Evolutionary conservation across 257 asterid genomes (phyloP).

Genomic region (Plantago ovata): DNA sequence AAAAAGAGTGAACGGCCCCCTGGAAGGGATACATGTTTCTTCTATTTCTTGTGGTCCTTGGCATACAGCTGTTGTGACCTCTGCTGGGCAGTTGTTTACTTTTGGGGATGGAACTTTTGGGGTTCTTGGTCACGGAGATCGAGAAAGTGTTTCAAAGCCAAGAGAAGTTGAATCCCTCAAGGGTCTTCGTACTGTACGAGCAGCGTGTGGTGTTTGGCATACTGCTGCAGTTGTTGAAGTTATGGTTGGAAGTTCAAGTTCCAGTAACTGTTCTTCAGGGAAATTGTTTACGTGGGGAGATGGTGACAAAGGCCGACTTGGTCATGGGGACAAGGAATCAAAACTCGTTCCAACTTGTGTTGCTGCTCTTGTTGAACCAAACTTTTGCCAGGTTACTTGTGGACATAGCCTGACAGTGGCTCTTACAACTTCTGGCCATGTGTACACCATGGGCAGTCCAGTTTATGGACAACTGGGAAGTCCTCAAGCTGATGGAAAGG

Average conservation of each 20-base stretch:
- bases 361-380: conserved; percentile 88
- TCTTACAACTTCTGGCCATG: conserved; percentile 85
- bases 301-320: conserved; percentile 85
- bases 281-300: conserved; percentile 97
- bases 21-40: conserved; percentile 82
- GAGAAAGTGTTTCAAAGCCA: conserved; percentile 60
- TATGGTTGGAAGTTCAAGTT: conserved; percentile 83
- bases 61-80: conserved; percentile 94
- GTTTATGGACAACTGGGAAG: conserved; percentile 91
- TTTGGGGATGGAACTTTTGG: conserved; percentile 96
- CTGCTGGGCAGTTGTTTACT: conserved; percentile 89
- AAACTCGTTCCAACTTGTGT: conserved; percentile 89
- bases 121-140: conserved; percentile 92
- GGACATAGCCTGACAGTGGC: conserved; percentile 94
- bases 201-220: conserved; percentile 95
- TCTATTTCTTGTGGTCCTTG: conserved; percentile 90
- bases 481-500: conserved; percentile 80
- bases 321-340: conserved; percentile 85
- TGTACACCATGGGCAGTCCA: conserved; percentile 86
- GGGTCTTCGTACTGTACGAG: conserved; percentile 88
- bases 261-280: conserved; percentile 83
- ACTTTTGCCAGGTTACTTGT: conserved; percentile 86
- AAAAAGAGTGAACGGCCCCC: conserved; percentile 75
- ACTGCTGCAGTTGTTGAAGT: conserved; percentile 96
- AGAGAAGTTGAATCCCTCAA: conserved; percentile 88